Base-by-base conservation (phyloP, 805 yeast genomes). In the Candida easanensis region DNA sequence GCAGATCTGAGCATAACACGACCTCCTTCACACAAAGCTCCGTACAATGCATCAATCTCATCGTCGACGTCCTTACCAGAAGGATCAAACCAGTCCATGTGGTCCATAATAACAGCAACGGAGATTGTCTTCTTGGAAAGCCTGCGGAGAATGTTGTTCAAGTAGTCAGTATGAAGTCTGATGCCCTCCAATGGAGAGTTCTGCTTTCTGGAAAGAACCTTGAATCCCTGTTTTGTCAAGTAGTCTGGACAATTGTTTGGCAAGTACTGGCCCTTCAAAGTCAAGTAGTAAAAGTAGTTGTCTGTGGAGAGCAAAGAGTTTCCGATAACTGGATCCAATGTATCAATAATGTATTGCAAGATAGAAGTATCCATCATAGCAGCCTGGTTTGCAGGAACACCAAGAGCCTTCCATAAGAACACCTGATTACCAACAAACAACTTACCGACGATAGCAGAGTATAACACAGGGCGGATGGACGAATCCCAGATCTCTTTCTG, bases 31-130 rank as follows among this genome's bases (percentile, higher is more conserved):
- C 76, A 74, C 39, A 86, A 69, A 16, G 89, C 84, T 38, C 73
- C 69, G 58, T 72, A 71, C 35, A 87, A 68, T 0, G 88, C 86
- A 26, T 69, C 59, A 50, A 87, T 80, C 61, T 87, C 95, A 34
- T 73, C 70, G 36, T 72, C 65, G 11, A 88, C 90, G 17, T 83
- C 89, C 3, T 56, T 56, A 8, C 82, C 84, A 14, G 69, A 60
- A 28, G 86, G 82, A 52, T 82, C 81, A 58, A 86, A 86, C 95
- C 95, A 86, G 64, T 87, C 95, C 93, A 87, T 84, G 62, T 86
- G 95, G 63, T 86, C 95, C 95, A 86, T 86, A 41, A 86, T 83
- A 33, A 86, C 77, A 25, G 91, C 91, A 53, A 82, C 80, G 4
- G 90, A 80, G 34, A 86, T 71, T 10, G 88, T 76, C 43, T 76